Evolutionary conservation across 2,329 filamentous ascomycete species (phyloP).

Genomic region (Colletotrichum lupini): DNA sequence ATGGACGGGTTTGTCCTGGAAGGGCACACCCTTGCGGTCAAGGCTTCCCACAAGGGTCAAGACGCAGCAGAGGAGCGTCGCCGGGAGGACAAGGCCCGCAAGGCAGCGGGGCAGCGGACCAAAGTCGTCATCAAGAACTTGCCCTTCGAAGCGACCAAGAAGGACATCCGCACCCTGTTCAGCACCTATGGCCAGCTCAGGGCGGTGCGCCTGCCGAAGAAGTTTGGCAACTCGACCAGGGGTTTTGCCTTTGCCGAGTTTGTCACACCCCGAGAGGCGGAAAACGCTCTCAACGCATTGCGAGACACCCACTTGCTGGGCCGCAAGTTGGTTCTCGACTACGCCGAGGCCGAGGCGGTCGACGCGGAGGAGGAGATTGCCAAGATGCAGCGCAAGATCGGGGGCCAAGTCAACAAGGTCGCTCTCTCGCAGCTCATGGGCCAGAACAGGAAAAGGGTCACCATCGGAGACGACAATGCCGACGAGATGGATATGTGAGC

Average conservation of each 20-base stretch:
- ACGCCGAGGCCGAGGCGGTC: conserved; percentile 86
- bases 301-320: conserved; percentile 94
- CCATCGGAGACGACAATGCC: conserved; percentile 75
- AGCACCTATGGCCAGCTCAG: conserved; percentile 91
- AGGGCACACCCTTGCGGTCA: conserved; percentile 85
- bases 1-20: conserved; percentile 94
- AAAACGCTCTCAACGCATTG: conserved; percentile 90
- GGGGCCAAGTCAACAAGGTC: conserved; percentile 89
- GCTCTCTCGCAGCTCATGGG: conserved; percentile 89
- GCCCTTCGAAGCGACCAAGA: conserved; percentile 94
- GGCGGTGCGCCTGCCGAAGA: conserved; percentile 93
- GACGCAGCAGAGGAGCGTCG: conserved; percentile 90
- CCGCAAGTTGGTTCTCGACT: conserved; percentile 89
- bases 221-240: conserved; percentile 87
- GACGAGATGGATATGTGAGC: conserved; percentile 53
- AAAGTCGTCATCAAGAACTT: conserved; percentile 99
- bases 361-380: conserved; percentile 96
- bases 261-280: conserved; percentile 87
- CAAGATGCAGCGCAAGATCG: conserved; percentile 97
- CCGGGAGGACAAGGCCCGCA: conserved; percentile 85
- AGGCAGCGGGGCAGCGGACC: conserved; percentile 78
- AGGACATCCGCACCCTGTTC: conserved; percentile 88
- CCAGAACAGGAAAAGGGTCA: conserved; percentile 87
- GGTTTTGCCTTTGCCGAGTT: conserved; percentile 99
- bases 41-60: conserved; percentile 85